Percentiles rank a stretch among this genome's conserved stretches.
Conservation (phyloP, 257 asterid species). For the Craterostigma plantagineum region DNA sequence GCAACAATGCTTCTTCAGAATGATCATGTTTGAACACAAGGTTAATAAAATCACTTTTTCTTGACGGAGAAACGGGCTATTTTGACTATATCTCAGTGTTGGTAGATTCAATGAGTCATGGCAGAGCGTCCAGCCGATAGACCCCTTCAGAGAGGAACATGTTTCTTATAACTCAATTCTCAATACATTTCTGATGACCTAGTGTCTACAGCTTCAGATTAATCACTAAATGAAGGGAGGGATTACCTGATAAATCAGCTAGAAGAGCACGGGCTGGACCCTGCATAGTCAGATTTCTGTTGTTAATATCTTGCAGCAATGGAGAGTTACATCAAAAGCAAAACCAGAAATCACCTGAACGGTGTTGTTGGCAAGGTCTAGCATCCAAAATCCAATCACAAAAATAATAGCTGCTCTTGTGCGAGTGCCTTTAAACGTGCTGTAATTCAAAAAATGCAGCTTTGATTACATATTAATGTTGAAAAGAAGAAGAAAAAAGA, state of each 20-base stretch:
- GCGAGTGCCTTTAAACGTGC: conserved; percentile 95
- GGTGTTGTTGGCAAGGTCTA: conserved; percentile 98
- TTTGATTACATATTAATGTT: conserved; percentile 4
- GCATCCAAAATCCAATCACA: conserved; percentile 94
- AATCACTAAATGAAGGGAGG: conserved; percentile 4
- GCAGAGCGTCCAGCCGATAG: no score
- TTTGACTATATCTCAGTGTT: no score
- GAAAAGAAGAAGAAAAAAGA: conserved; percentile 7
- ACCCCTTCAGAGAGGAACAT: no score
- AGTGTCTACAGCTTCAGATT: background rate
- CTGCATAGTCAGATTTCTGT: conserved; percentile 17
- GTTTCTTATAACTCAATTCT: no score
- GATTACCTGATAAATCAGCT: conserved; percentile 92
- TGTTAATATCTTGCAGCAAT: background rate
- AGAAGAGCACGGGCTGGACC: conserved; percentile 99
- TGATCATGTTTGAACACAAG: no score
- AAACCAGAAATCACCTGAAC: conserved; percentile 59
- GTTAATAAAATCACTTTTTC: no score
- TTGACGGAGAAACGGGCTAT: no score
- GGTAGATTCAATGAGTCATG: no score
- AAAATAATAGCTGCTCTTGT: conserved; percentile 86
- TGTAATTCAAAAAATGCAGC: conserved; percentile 31
- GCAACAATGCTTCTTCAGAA: no score
- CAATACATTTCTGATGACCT: no score
- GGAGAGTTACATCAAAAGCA: conserved; percentile 2